A percentile compares a stretch with the other conserved stretches of the same genome.
Evolutionary conservation across 345 rosid genomes (phyloP).

Genomic region (Laguncularia racemosa): DNA sequence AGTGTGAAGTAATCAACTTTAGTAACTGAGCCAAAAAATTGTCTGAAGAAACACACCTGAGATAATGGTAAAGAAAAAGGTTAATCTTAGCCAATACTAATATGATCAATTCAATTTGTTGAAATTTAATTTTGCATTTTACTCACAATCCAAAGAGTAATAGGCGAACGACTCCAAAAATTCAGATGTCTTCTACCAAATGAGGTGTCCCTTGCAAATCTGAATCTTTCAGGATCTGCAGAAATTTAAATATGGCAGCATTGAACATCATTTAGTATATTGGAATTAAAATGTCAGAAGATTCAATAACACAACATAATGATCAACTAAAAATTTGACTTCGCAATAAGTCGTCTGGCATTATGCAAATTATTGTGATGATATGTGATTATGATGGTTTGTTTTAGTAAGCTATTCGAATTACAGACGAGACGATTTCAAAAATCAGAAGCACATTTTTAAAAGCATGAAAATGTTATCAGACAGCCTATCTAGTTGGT

Average conservation of each 20-base stretch:
- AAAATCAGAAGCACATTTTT: no score
- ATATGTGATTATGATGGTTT: no score
- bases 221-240: constrained; percentile 92
- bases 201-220: constrained; percentile 90
- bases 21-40: constrained; percentile 76
- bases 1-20: constrained; percentile 80
- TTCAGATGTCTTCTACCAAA: constrained; percentile 82
- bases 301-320: no score
- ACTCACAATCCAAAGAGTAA: constrained; percentile 82
- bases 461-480: no score
- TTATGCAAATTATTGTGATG: no score
- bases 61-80: neutral
- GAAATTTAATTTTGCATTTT: neutral
- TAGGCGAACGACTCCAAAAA: constrained; percentile 59
- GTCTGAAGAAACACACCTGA: constrained; percentile 93
- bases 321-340: no score
- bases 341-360: no score
- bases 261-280: neutral
- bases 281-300: neutral
- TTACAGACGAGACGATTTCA: no score
- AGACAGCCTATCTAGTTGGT: no score
- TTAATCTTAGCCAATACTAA: neutral
- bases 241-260: neutral
- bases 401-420: no score
- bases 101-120: neutral